Base-by-base conservation (phyloP, 495 filamentous ascomycete species). In the Hypomontagnella submonticulosa region DNA sequence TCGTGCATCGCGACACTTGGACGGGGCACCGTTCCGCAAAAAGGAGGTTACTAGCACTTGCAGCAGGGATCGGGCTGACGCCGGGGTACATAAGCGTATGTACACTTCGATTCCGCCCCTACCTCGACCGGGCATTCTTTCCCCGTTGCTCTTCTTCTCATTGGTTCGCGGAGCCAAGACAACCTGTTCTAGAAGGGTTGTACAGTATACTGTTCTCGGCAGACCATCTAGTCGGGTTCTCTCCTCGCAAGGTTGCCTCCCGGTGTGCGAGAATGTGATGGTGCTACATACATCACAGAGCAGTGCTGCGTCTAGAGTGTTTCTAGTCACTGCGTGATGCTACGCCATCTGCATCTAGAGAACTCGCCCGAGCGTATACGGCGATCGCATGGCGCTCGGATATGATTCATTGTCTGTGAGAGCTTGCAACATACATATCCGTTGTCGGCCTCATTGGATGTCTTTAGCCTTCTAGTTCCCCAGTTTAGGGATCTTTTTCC, bases 121-220 rank as follows among this genome's bases (percentile, higher is more conserved):
- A 33, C 47, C 13, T 12, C 27, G 15, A 42, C 62, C 27, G 50
- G 60, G 36, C 52, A 41, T 36, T 42, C 0, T 30, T 4, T 30
- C 19, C 27, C 32, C 16, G 18, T 33, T 46, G 42, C 32, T 41
- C 2, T 8, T n/a, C 23, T 15, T 36, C 19, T 37, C 36, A 60
- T 65, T 43, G 63, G 51, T 16, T 16, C 43, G 10, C 30, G 13
- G 27, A 52, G 54, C 59, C 44, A 60, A 68, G 65, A 68, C 59
- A 60, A 36, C 61, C 55, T 58, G 65, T 68, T 68, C 65, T 68
- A 56, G 65, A 68, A 68, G 42, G 42, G 48, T 63, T 37, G 23
- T 60, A 56, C 65, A 43, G 30, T 3, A 15, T 27, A 32, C 46
- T 2, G 18, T 53, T 40, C 41, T 49, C 62, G 61, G 34, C 20